Conservation (phyloP, 495 filamentous ascomycete species). For the Lepidopterella palustris region DNA sequence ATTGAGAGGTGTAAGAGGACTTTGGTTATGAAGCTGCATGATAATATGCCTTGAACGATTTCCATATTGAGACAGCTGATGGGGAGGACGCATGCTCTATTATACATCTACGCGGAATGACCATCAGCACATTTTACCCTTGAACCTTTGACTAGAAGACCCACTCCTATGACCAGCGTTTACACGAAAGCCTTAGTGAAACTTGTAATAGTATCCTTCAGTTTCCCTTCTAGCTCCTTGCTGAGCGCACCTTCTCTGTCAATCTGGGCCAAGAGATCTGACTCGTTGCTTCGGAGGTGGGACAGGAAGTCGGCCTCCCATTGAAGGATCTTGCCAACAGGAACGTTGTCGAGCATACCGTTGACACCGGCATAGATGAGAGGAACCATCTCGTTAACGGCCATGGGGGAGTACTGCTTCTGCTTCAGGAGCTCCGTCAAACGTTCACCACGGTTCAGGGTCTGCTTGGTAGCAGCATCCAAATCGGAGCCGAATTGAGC, state of each 20-base stretch:
- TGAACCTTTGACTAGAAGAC: constrained; percentile 23
- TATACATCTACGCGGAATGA: constrained; percentile 29
- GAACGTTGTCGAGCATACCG: constrained; percentile 80
- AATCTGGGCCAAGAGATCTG: constrained; percentile 76
- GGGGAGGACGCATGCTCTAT: constrained; percentile 29
- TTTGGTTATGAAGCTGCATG: constrained; percentile 12
- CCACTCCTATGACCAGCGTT: constrained; percentile 20
- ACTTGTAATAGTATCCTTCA: constrained; percentile 67
- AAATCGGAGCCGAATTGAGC: constrained; percentile 99
- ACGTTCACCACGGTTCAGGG: constrained; percentile 96
- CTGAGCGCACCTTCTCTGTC: constrained; percentile 93
- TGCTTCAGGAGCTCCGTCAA: constrained; percentile 99
- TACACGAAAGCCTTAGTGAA: constrained; percentile 90
- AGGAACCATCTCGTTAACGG: constrained; percentile 98
- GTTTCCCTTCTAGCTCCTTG: constrained; percentile 85
- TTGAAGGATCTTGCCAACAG: constrained; percentile 75
- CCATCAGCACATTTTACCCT: constrained; percentile 28
- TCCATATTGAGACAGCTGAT: constrained; percentile 33
- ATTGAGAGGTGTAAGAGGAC: constrained; percentile 1
- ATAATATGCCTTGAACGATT: constrained; percentile 12
- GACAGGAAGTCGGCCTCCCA: constrained; percentile 93
- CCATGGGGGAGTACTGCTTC: constrained; percentile 99
- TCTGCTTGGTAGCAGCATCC: constrained; percentile 98
- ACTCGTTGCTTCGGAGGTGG: constrained; percentile 84
- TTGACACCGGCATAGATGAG: constrained; percentile 99